Base-by-base conservation (phyloP, 2,329 filamentous ascomycete species). In the Ceratocystis colombiana region DNA sequence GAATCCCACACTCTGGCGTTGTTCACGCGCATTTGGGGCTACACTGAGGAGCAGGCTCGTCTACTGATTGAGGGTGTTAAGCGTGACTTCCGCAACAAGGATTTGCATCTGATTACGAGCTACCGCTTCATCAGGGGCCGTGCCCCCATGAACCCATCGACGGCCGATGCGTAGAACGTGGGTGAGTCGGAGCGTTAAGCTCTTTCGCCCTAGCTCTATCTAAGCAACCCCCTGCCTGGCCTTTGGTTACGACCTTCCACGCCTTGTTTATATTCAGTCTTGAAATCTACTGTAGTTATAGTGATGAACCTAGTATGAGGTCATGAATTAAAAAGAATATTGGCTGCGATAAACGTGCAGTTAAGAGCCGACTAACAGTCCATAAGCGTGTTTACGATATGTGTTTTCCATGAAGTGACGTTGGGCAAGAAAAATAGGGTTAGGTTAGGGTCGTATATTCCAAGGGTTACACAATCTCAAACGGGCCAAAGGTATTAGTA, bases 51-150 rank as follows among this genome's bases (percentile, higher is more conserved):
- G 50, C 75, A 77, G 25, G 76, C 76, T 0, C 70, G 74, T 67
- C 71, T 75, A 1, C 70, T 82, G 59, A 77, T 79, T 68, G 74
- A 74, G 10, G 78, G 78, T 64, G 70, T 80, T 53, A 74, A 75
- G 68, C 70, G 72, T 44, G 75, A 76, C 70, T 74, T 76, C 68
- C 70, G 74, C 5, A 73, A 71, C 65, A 73, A 70, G 63, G 73
- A 75, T 64, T 69, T 73, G 55, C 70, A 72, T 44, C 67, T 76
- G 30, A 75, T 76, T 46, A 75, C 74, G 2, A 70, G 68, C 61
- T 76, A 75, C 62, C 73, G 74, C 10, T 75, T 76, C 41, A 71
- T 76, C 46, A 69, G 69, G 1, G 74, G 74, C 17, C 71, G 72
- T 12, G 55, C 50, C 41, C 66, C 66, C 1, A 46, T 33, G 28